Base-by-base conservation (phyloP, 108 stramenopile genomes). In the Aureococcus anophagefferens region DNA sequence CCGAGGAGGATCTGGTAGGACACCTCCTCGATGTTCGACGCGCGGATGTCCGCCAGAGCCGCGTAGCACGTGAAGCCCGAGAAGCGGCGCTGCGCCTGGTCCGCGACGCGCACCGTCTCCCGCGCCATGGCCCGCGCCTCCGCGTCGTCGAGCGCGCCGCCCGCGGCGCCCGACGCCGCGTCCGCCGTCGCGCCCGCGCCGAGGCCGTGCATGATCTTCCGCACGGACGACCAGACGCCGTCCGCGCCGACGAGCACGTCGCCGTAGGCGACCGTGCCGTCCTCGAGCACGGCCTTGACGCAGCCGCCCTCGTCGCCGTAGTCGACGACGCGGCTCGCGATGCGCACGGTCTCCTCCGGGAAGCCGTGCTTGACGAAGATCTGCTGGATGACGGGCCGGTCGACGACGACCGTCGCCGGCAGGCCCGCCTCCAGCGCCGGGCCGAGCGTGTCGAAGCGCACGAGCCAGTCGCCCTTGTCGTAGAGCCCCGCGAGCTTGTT, bases 371-470 rank as follows among this genome's bases (percentile, higher is more conserved):
- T 86, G 62, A 93, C 81, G 68, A 97, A 79, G 69, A 97, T 92
- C 79, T 93, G 90, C 87, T 97, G 96, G 80, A 97, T 94, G 65
- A 95, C 96, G 16, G 96, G 96, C 65, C 96, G 74, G 79, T 97
- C 94, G 37, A 97, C 91, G 4, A 97, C 96, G 25, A 95, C 93
- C 13, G 96, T 97, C 31, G 93, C 84, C 0, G 92, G 93, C 51
- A 97, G 77, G n/a, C 88, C 91, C 46, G 86, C 89, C 73, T 93
- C 83, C 67, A 95, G 77, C 25, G 96, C 96, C 59, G 94, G 91
- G 62, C 89, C 85, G n/a, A 96, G 72, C 33, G 93, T 94, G 80
- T 93, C 92, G 76, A 97, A 97, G 66, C 91, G 85, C 35, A 97
- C 96, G 77, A 92, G 76, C 92, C 92, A 93, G 73, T 92, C 91